Evolutionary conservation across 2,329 filamentous ascomycete genomes (phyloP).

Genomic region (Karstenula rhodostoma): DNA sequence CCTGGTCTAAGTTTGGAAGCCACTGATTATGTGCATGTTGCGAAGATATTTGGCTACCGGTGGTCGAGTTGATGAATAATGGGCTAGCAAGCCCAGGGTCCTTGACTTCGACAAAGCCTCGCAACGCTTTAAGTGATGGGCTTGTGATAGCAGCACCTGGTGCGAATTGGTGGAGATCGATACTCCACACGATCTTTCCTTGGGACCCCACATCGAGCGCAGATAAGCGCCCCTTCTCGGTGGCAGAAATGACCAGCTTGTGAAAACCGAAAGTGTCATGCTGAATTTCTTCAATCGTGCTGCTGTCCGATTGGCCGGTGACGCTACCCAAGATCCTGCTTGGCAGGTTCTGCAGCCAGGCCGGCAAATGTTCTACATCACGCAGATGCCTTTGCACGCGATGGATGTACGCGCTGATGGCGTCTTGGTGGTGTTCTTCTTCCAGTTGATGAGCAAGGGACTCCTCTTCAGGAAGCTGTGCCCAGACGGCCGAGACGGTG

Average conservation of each 20-base stretch:
- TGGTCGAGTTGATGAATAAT: constrained; percentile 45
- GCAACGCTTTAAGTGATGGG: constrained; percentile 52
- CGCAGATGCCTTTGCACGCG: constrained; percentile 81
- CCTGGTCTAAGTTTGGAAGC: constrained; percentile 25
- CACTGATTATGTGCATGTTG: constrained; percentile 24
- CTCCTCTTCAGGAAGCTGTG: constrained; percentile 76
- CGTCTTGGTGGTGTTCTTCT: constrained; percentile 83
- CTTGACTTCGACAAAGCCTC: constrained; percentile 45
- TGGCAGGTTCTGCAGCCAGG: constrained; percentile 75
- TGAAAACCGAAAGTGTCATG: constrained; percentile 87
- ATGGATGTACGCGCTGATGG: constrained; percentile 84
- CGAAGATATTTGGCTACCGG: constrained; percentile 35
- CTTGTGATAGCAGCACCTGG: constrained; percentile 69
- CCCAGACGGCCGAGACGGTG: constrained; percentile 80
- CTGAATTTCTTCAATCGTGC: constrained; percentile 60
- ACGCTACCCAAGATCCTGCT: constrained; percentile 67
- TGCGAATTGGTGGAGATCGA: constrained; percentile 67
- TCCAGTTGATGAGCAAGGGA: constrained; percentile 82
- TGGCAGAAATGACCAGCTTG: constrained; percentile 83
- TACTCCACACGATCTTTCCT: constrained; percentile 79
- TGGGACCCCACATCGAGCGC: constrained; percentile 79
- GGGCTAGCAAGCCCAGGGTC: constrained; percentile 33
- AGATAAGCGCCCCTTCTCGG: constrained; percentile 78
- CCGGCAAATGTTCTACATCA: constrained; percentile 79
- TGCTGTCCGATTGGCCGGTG: constrained; percentile 65